phyloP scores from a whole-genome alignment of 306 rosid genomes.

The Rosa lucieae region DNA sequence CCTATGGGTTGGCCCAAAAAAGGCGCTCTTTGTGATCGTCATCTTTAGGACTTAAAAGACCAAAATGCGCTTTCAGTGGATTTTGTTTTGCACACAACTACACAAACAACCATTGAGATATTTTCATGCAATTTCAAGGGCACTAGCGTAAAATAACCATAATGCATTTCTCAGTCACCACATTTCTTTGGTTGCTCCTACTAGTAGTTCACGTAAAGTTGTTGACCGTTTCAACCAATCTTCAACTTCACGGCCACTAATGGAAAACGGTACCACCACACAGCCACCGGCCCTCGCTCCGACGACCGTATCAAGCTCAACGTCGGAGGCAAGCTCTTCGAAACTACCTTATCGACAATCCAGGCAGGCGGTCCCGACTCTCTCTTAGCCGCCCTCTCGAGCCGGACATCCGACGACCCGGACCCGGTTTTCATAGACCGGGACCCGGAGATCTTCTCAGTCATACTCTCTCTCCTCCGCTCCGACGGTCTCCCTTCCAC shows the following conservation, averaged over 20 bases:
- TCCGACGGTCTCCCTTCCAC: constrained; percentile 69
- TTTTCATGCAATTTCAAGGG: neutral
- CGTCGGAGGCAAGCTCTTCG: constrained; percentile 89
- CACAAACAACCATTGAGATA: too few species aligned
- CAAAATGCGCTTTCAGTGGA: neutral
- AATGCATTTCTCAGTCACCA: neutral
- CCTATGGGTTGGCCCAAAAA: neutral
- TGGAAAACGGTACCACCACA: constrained; percentile 39
- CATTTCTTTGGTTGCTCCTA: neutral
- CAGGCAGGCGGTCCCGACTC: constrained; percentile 78
- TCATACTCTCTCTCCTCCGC: constrained; percentile 78
- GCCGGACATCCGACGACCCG: constrained; percentile 45
- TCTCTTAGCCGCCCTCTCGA: constrained; percentile 64
- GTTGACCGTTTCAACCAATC: neutral
- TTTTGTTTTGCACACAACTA: too few species aligned
- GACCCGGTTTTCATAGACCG: constrained; percentile 83
- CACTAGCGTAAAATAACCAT: neutral
- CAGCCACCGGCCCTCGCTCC: constrained; percentile 11
- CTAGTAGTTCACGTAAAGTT: neutral
- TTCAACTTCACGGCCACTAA: constrained; percentile 9
- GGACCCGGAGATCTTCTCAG: constrained; percentile 83
- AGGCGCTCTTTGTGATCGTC: neutral
- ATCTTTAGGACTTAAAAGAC: neutral
- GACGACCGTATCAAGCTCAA: constrained; percentile 72
- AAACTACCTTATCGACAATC: constrained; percentile 66